Conservation (phyloP, 139 green algal species). For the Chloropicon primus region DNA sequence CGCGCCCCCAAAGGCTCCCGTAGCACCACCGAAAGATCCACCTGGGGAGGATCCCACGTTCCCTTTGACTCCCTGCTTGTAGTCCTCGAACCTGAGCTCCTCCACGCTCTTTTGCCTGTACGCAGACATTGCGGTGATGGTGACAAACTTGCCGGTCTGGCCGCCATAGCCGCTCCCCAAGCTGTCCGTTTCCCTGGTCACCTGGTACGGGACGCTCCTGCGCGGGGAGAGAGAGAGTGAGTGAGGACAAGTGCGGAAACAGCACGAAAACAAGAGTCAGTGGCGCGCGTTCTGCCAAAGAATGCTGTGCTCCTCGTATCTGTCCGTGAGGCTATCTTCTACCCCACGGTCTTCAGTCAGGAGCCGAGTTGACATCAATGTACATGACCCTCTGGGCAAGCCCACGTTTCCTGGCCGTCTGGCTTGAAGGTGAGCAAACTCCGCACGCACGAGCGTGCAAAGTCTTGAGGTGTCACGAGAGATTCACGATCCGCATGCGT, state of each 20-base stretch:
- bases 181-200: neutral
- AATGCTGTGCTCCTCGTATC: neutral
- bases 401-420: too few relatives aligned
- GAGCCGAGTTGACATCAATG: neutral
- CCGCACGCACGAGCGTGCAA: too few relatives aligned
- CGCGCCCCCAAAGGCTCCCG: constrained; percentile 25
- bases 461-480: too few relatives aligned
- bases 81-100: constrained; percentile 85
- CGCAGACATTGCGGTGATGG: constrained; percentile 64
- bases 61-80: constrained; percentile 31
- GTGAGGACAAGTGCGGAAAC: neutral
- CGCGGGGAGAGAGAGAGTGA: neutral
- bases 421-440: too few relatives aligned
- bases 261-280: too few relatives aligned
- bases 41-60: constrained; percentile 6
- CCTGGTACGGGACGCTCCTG: neutral
- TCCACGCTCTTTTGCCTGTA: constrained; percentile 65
- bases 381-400: neutral
- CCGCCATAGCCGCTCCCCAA: neutral
- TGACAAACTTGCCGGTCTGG: constrained; percentile 33
- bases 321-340: neutral
- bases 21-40: neutral
- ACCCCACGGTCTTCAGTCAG: neutral
- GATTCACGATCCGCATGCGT: too few relatives aligned
- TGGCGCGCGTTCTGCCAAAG: too few relatives aligned